These are phyloP conservation scores for Piper betle DNA, from an alignment of 164 flowering plant species.

Conservation along the genomic window DNA sequence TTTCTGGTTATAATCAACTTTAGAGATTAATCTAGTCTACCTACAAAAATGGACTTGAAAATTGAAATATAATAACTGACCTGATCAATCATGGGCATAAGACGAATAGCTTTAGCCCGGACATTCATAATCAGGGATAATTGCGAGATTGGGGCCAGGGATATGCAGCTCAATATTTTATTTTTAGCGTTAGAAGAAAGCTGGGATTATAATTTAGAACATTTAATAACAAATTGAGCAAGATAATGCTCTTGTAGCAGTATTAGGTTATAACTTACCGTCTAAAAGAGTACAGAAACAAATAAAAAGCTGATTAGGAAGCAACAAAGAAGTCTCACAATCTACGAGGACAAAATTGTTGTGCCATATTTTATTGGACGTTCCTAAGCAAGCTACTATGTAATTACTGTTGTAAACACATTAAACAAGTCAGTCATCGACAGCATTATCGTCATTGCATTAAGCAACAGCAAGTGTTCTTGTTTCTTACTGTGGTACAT, in stretches of 20 bases:
- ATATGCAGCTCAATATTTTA: neutral
- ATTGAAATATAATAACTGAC: conserved; percentile 9
- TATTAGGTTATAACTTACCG: too few species aligned
- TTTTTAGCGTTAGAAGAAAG: neutral
- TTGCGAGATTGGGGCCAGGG: neutral
- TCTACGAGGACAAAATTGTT: too few species aligned
- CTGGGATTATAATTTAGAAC: neutral
- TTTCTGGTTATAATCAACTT: too few species aligned
- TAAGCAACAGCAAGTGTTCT: neutral
- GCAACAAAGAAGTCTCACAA: too few species aligned
- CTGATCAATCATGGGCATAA: conserved; percentile 92
- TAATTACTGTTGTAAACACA: too few species aligned
- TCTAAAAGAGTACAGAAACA: too few species aligned
- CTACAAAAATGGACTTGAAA: neutral
- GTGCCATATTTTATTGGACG: too few species aligned
- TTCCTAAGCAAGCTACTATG: too few species aligned
- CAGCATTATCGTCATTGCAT: neutral
- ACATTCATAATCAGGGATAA: conserved; percentile 40
- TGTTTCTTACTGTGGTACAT: neutral
- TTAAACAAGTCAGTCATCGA: neutral
- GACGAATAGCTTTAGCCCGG: conserved; percentile 74
- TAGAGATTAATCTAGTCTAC: neutral
- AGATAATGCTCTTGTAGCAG: neutral
- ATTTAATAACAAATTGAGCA: neutral
- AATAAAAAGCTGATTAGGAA: too few species aligned